Base-by-base conservation (phyloP, 1,139 yeast species). In the Yamadazyma atmosphaerica region DNA sequence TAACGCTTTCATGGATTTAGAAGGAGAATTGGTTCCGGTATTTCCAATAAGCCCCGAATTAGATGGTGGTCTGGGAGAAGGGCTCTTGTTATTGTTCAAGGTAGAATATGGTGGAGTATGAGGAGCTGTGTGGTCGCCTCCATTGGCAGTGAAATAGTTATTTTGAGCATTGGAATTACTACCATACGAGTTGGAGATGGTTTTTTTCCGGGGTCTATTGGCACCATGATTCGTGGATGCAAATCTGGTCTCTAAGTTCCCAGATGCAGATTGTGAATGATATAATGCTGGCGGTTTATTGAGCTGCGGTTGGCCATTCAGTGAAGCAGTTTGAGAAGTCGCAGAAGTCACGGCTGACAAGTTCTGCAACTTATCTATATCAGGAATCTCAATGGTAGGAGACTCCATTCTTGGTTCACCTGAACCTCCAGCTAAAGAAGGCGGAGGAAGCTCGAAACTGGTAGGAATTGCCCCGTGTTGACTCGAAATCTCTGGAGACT, bases 1-100 rank as follows among this genome's bases (percentile, higher is more conserved):
- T 18, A 77, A 59, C 3, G 83, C 81, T 49, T 77, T 75, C 83
- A 78, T 79, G 1, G 73, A 61, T 49, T 75, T 75, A 0, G 80
- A 68, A 2, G 81, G 78, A 2, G 77, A 68, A 31, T 57, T 55
- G 7, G 63, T 52, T 40, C 52, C 54, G 1, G 54, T 37, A 8
- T 50, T 46, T 0, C 52, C 44, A 4, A 49, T 45, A 8, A 56
- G 42, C 0, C 52, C 50, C 1, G 66, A 44, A 1, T 60, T 49
- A 1, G 68, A 44, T 2, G 64, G 64, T 2, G 71, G 67, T 40
- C 62, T 63, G 4, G 76, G 74, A 4, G 74, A 67, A 4, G 77
- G 75, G 1, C 73, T 63, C 27, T 62, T 57, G 33, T 44, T 41
- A 3, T 49, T 38, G 19, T 47, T 44, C 9, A 49, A 44, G 29